phyloP scores from a whole-genome alignment of 306 rosid species.

The Quercus wislizeni region DNA sequence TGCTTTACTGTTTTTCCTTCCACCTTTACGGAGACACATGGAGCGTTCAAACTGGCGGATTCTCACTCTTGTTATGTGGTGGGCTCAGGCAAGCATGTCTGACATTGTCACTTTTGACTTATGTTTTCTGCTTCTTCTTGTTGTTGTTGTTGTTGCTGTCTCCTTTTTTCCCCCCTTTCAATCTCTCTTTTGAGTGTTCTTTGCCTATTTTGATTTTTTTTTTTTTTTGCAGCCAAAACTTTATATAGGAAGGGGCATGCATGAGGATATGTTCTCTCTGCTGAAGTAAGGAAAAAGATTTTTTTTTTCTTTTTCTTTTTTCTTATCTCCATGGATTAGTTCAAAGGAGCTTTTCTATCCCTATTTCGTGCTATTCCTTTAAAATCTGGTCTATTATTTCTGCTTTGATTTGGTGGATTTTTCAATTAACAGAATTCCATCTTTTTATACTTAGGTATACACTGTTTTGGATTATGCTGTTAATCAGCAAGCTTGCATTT shows the following conservation, averaged over 20 bases:
- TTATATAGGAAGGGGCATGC: constrained; percentile 93
- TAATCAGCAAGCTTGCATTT: constrained; percentile 91
- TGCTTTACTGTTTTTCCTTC: constrained; percentile 76
- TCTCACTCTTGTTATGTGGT: constrained; percentile 82
- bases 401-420: constrained; percentile 7
- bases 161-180: background rate
- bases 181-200: constrained; percentile 13
- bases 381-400: background rate
- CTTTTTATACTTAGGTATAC: constrained; percentile 70
- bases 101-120: background rate
- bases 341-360: background rate
- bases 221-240: constrained; percentile 79
- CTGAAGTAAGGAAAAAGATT: constrained; percentile 58
- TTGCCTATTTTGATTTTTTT: constrained; percentile 25
- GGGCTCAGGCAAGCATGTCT: constrained; percentile 84
- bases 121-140: constrained; percentile 7
- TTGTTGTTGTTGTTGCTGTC: constrained; percentile 8
- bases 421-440: constrained; percentile 8
- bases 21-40: constrained; percentile 68
- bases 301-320: constrained; percentile 1
- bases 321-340: constrained; percentile 3
- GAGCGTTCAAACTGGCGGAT: constrained; percentile 76
- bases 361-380: background rate
- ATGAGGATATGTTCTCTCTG: constrained; percentile 74
- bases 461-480: constrained; percentile 85